These are phyloP conservation scores for Malassezia caprae DNA, from an alignment of 1,284 basidiomycete species.

Conservation along the genomic window DNA sequence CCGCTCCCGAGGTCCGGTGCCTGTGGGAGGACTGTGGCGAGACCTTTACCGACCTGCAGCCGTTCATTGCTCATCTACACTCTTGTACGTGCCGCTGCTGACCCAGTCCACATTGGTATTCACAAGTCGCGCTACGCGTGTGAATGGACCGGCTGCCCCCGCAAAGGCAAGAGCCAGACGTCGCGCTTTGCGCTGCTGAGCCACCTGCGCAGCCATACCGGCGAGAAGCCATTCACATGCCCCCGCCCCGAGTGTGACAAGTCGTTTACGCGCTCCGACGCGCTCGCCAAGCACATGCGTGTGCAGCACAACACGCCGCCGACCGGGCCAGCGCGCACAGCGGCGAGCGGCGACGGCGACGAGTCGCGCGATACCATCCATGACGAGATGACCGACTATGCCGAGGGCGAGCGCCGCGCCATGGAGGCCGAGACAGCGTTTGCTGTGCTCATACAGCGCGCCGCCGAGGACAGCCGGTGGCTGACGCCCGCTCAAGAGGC, in stretches of 20 bases:
- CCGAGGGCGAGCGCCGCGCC: conserved; percentile 20
- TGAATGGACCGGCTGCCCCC: conserved; percentile 71
- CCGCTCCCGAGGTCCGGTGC: conserved; percentile 50
- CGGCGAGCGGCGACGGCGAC: conserved; percentile 20
- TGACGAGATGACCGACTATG: conserved; percentile 32
- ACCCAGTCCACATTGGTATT: conserved; percentile 60
- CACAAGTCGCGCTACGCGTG: conserved; percentile 77
- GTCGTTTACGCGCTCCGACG: conserved; percentile 80
- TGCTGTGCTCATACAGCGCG: conserved; percentile 3
- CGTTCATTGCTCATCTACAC: conserved; percentile 68
- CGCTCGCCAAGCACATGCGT: conserved; percentile 79
- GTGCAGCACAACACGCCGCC: conserved; percentile 59
- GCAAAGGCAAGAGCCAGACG: conserved; percentile 69
- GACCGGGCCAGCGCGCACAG: conserved; percentile 20
- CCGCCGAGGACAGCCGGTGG: conserved; percentile 14
- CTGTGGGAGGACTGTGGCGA: conserved; percentile 67
- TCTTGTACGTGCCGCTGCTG: conserved; percentile 54
- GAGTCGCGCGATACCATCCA: conserved; percentile 12
- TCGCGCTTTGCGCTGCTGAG: conserved; percentile 76
- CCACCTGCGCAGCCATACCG: conserved; percentile 69
- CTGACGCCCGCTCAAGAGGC: conserved; percentile 30
- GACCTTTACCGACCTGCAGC: conserved; percentile 61
- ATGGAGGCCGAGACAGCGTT: not conserved
- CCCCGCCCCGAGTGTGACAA: conserved; percentile 80
- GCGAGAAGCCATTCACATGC: conserved; percentile 83